These are phyloP conservation scores for Tetratostichococcus sp. DNA, from an alignment of 139 green algal species.

Conservation along the genomic window DNA sequence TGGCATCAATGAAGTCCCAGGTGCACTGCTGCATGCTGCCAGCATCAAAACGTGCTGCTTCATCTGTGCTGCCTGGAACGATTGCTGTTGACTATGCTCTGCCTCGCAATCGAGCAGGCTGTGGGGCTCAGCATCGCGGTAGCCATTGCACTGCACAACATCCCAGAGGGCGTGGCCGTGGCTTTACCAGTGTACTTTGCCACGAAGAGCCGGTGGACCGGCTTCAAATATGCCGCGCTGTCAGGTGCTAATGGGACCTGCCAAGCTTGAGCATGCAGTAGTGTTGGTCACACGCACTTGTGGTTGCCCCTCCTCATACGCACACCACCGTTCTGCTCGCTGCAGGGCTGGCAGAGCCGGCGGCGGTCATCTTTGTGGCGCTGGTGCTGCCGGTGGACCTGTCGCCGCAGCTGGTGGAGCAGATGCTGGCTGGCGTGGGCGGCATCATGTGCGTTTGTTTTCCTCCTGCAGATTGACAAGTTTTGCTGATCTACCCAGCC, in stretches of 20 bases:
- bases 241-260: not conserved
- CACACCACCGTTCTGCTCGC: too few relatives aligned
- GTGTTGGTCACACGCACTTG: too few relatives aligned
- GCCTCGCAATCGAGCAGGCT: slow-evolving; percentile 10
- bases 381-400: slow-evolving; percentile 36
- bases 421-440: slow-evolving; percentile 47
- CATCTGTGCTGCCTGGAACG: slow-evolving; percentile 11
- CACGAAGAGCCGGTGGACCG: slow-evolving; percentile 44
- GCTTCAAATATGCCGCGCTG: slow-evolving; percentile 45
- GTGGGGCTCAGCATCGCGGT: slow-evolving; percentile 55
- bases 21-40: too few relatives aligned
- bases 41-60: not conserved
- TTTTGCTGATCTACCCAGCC: too few relatives aligned
- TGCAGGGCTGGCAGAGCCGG: slow-evolving; percentile 52
- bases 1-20: slow-evolving; percentile 30
- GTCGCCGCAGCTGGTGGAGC: slow-evolving; percentile 11
- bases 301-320: too few relatives aligned
- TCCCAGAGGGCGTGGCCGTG: slow-evolving; percentile 78
- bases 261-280: not conserved
- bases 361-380: slow-evolving; percentile 56
- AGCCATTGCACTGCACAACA: slow-evolving; percentile 79
- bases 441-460: slow-evolving; percentile 65
- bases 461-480: not conserved
- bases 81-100: too few relatives aligned
- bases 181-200: slow-evolving; percentile 91